A percentile compares a stretch with the other conserved stretches of the same genome.
Conservation (phyloP, 345 rosid genomes). For the Linum lewisii region DNA sequence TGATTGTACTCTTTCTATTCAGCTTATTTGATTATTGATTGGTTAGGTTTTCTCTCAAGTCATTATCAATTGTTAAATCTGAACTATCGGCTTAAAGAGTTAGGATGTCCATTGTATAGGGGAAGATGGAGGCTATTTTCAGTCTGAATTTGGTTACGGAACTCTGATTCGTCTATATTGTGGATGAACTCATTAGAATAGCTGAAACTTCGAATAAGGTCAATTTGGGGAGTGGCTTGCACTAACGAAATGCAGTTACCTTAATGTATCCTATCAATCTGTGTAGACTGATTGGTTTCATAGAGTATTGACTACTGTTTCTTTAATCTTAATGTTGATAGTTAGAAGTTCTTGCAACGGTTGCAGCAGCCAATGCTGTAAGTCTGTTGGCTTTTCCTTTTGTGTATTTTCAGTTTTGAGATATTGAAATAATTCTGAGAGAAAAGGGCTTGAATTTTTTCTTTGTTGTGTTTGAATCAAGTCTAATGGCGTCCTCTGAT, state of each 20-base stretch:
- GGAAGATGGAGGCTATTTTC: too few species aligned
- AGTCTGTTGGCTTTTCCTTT: conserved; percentile 1
- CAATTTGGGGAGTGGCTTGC: background rate
- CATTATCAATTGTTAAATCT: too few species aligned
- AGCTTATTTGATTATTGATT: too few species aligned
- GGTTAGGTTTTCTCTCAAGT: too few species aligned
- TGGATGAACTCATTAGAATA: too few species aligned
- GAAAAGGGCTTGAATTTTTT: background rate
- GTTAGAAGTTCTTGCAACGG: background rate
- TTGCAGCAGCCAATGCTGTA: background rate
- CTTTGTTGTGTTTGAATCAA: background rate
- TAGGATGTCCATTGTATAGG: too few species aligned
- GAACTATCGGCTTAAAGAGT: too few species aligned
- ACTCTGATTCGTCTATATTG: too few species aligned
- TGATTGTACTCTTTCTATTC: too few species aligned
- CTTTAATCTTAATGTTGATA: background rate
- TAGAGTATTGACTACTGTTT: background rate
- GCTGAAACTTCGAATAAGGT: background rate
- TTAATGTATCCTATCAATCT: background rate
- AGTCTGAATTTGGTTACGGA: too few species aligned
- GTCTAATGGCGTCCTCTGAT: background rate
- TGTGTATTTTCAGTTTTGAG: background rate
- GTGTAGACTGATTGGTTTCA: background rate
- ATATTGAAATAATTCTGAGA: background rate
- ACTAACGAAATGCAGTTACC: background rate